phyloP scores from a whole-genome alignment of 768 basidiomycete species.

The Amanita inopinata region DNA sequence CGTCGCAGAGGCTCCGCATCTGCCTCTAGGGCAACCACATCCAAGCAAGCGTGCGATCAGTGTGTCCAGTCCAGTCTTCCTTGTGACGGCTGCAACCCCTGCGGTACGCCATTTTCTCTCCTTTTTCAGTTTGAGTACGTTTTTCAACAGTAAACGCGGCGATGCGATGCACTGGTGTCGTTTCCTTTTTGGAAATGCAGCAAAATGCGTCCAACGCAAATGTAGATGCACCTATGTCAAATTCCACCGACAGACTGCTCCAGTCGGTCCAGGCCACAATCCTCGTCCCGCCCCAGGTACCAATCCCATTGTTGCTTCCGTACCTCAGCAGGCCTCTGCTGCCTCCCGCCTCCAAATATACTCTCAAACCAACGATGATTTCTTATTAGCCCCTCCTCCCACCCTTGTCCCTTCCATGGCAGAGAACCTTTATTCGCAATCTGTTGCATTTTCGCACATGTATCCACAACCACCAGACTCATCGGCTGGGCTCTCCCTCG shows the following conservation, averaged over 20 bases:
- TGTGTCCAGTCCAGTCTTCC: constrained; percentile 69
- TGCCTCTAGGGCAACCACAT: constrained; percentile 64
- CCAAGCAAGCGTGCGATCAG: constrained; percentile 80
- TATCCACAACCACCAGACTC: constrained; percentile 13
- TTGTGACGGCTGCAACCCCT: constrained; percentile 74
- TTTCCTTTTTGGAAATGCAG: constrained; percentile 23
- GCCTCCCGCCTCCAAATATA: constrained; percentile 20
- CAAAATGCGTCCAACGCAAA: constrained; percentile 67
- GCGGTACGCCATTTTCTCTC: constrained; percentile 34
- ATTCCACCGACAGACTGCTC: constrained; percentile 75
- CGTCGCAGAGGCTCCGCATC: constrained; percentile 61
- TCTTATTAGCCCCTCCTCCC: constrained; percentile 31
- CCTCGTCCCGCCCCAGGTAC: constrained; percentile 21
- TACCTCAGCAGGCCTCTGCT: constrained; percentile 11
- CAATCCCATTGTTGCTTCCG: constrained; percentile 12
- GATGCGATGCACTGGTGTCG: constrained; percentile 6
- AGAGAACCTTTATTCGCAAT: constrained; percentile 11
- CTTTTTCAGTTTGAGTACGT: constrained; percentile 6
- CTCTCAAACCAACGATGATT: constrained; percentile 29
- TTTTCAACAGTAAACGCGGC: background rate
- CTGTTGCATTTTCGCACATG: constrained; percentile 8
- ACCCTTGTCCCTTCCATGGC: constrained; percentile 20
- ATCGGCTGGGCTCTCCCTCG: constrained; percentile 7
- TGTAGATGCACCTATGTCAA: constrained; percentile 73
- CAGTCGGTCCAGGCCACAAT: constrained; percentile 62